Evolutionary conservation across 129 eudicot species (phyloP).

Genomic region (Flaveria bidentis): DNA sequence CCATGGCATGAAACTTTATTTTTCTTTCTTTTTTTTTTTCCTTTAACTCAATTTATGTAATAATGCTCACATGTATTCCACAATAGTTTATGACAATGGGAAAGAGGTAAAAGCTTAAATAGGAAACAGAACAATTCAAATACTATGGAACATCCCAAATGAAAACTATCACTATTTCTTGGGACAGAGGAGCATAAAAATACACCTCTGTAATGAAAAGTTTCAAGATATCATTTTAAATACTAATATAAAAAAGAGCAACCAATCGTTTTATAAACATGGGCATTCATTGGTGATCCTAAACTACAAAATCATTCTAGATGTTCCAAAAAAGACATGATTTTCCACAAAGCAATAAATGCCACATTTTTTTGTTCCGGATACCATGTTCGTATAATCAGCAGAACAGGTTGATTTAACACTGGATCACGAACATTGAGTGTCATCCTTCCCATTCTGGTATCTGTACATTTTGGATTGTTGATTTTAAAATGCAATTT

Average conservation of each 20-base stretch:
- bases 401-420: constrained; percentile 21
- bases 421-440: constrained; percentile 28
- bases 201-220: not conserved
- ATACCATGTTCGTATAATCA: constrained; percentile 35
- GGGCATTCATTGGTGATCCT: constrained; percentile 5
- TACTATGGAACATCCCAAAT: too few relatives aligned
- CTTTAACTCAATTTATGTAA: too few relatives aligned
- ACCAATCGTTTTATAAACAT: not conserved
- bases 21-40: too few relatives aligned
- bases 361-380: constrained; percentile 19
- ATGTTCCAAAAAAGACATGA: not conserved
- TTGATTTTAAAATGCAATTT: constrained; percentile 11
- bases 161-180: too few relatives aligned
- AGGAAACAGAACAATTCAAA: too few relatives aligned
- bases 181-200: too few relatives aligned
- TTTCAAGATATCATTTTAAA: not conserved
- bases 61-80: too few relatives aligned
- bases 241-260: not conserved
- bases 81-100: too few relatives aligned
- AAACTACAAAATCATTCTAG: constrained; percentile 20
- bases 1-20: too few relatives aligned
- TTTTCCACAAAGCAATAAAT: constrained; percentile 19
- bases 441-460: constrained; percentile 13
- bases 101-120: too few relatives aligned
- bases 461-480: constrained; percentile 28